A percentile compares a stretch with the other conserved stretches of the same genome.
phyloP scores from a whole-genome alignment of 1,284 basidiomycete genomes.

The Meira nashicola region DNA sequence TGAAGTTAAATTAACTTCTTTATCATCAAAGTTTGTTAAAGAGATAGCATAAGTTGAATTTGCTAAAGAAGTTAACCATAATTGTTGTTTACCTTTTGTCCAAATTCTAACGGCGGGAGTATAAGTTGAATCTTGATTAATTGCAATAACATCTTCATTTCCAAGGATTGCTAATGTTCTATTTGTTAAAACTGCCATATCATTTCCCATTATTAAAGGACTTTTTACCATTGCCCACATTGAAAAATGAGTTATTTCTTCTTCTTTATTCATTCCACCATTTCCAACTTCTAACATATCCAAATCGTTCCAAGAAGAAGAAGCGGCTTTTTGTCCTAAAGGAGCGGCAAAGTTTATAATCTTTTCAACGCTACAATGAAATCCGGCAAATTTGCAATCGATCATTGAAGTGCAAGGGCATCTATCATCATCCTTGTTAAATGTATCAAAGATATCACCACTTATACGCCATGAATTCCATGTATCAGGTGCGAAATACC shows the following conservation, averaged over 20 bases:
- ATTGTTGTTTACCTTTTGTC: no score
- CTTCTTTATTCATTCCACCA: constrained; percentile 28
- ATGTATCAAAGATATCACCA: no score
- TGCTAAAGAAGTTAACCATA: no score
- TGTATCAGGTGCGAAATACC: no score
- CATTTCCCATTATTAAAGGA: constrained; percentile 50
- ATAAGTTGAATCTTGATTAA: constrained; percentile 37
- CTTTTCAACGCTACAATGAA: constrained; percentile 26
- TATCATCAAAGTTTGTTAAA: no score
- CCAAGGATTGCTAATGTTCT: constrained; percentile 27
- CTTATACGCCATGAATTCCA: no score
- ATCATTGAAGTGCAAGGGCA: constrained; percentile 52
- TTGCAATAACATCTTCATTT: constrained; percentile 39
- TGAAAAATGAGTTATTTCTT: constrained; percentile 41
- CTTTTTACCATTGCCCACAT: constrained; percentile 47
- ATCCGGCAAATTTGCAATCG: constrained; percentile 15
- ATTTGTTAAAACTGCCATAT: constrained; percentile 30
- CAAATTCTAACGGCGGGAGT: constrained; percentile 20
- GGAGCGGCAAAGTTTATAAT: constrained; percentile 32
- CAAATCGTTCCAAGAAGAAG: constrained; percentile 42
- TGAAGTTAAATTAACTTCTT: no score
- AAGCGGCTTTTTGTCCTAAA: constrained; percentile 29
- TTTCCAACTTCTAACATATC: constrained; percentile 37
- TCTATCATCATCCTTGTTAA: constrained; percentile 55
- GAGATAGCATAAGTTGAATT: no score